Base-by-base conservation (phyloP, 768 basidiomycete species). In the Dioszegia aurantiaca region DNA sequence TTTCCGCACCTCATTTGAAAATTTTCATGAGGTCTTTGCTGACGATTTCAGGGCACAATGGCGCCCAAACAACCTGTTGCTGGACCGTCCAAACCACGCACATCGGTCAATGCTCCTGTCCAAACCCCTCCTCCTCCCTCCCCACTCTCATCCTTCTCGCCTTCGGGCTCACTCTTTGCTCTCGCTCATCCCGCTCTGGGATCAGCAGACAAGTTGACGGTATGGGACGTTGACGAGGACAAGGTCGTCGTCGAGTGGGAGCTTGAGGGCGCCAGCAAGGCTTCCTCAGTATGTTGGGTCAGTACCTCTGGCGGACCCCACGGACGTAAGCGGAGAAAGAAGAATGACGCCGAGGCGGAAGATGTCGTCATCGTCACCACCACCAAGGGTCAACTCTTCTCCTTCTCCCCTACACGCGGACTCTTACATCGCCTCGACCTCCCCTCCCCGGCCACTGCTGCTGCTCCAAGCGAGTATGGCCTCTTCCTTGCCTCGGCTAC, bases 201-300 rank as follows among this genome's bases (percentile, higher is more conserved):
- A 10, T 70, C 70, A 12, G 69, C 68, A 11, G 72, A 77, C 49
- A 73, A 69, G 48, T 41, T 77, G 1, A 61, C 67, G 16, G 63
- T 75, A 33, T 77, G 75, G 75, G 70, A 77, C 28, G 48, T 72
- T 30, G 62, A 58, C 11, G 47, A 59, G 24, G 67, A 69, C 55
- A 54, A 54, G 21, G 63, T 77, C 21, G 51, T 70, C 17, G 58
- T 64, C 12, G 72, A 77, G 54, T 74, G 68, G 70, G 72, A 75
- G 41, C 43, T 74, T 17, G 62, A 65, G 19, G 71, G 65, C 14
- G 70, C 68, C 39, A 61, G 61, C 51, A 69, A 65, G 49, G 70
- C 62, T 12, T 58, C 62, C 0, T 60, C 69, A 12, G 44, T 73
- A 8, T 59, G 48, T 23, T 73, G 69, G 67, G 42, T 60, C 0